Base-by-base conservation (phyloP, 2,329 filamentous ascomycete genomes). In the Paraphoma chrysanthemicola region DNA sequence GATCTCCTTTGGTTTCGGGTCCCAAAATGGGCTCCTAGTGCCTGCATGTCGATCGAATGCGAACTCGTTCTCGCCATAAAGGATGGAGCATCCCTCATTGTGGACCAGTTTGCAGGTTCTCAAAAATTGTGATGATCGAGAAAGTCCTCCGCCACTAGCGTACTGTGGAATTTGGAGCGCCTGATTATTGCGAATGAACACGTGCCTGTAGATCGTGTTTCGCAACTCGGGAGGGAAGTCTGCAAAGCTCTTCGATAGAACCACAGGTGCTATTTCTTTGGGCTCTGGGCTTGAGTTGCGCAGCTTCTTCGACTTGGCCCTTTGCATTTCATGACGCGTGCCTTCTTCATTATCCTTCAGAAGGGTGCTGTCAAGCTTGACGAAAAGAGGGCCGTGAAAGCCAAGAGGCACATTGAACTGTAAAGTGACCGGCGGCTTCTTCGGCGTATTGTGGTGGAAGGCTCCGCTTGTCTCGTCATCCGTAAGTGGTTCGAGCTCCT, bases 51-150 rank as follows among this genome's bases (percentile, higher is more conserved):
- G 77, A 41, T 74, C 69, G 57, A 84, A 81, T 39, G 71, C 59
- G 67, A 84, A 84, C 2, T 67, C 71, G 60, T 84, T 83, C 59
- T 82, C 78, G n/a, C 79, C 75, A 58, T 85, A 85, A 0, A 85
- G 71, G 38, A 84, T 75, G 30, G 71, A 78, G 42, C 79, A 76
- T 18, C 73, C 82, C 72, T 84, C 82, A 31, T 77, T 66, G 47
- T 77, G 69, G 18, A 84, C 74, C 36, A 79, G 70, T 42, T 71
- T 77, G 68, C 80, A 83, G 4, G 79, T 81, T 29, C 79, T 72
- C 29, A 85, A 73, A 33, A 85, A 75, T 4, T 79, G 78, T 2
- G 77, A 70, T 11, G 80, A 81, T 30, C 74, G 75, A 39, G 66
- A 58, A 54, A 83, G 78, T 0, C 49, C 41, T 9, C 23, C 18